phyloP scores from a whole-genome alignment of 805 yeast genomes.

The Metahyphopichia silvanorum region DNA sequence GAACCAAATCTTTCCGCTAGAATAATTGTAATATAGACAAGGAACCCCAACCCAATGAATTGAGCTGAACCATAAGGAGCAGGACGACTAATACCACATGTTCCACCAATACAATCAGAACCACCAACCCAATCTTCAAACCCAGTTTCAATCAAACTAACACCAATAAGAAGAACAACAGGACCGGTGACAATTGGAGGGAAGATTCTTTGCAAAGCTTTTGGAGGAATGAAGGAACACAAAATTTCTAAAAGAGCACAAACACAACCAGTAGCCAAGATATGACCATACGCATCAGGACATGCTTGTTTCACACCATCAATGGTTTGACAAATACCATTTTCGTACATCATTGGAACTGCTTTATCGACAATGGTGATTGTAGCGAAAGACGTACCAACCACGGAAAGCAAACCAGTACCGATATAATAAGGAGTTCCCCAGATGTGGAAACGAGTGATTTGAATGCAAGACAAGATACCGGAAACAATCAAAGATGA shows the following conservation, averaged over 20 bases:
- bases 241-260: constrained; percentile 75
- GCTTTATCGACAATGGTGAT: constrained; percentile 48
- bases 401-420: constrained; percentile 85
- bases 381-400: constrained; percentile 89
- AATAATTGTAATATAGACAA: constrained; percentile 71
- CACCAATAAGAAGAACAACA: constrained; percentile 82
- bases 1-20: constrained; percentile 85
- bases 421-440: constrained; percentile 77
- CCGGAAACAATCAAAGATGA: constrained; percentile 39
- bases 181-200: constrained; percentile 95
- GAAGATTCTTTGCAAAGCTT: constrained; percentile 63
- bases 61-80: constrained; percentile 83
- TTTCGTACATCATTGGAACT: constrained; percentile 72
- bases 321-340: constrained; percentile 64
- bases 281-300: constrained; percentile 88
- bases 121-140: constrained; percentile 90
- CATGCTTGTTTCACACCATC: constrained; percentile 74
- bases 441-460: constrained; percentile 74
- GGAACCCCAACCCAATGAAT: constrained; percentile 83
- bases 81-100: constrained; percentile 31
- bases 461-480: constrained; percentile 55
- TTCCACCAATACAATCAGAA: constrained; percentile 52
- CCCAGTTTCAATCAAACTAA: constrained; percentile 64
- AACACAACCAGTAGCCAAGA: constrained; percentile 74
- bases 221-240: constrained; percentile 77